Percentiles rank a stretch among this genome's conserved stretches.
Evolutionary conservation across 2,329 filamentous ascomycete species (phyloP).

Genomic region (Diaporthe helianthi): DNA sequence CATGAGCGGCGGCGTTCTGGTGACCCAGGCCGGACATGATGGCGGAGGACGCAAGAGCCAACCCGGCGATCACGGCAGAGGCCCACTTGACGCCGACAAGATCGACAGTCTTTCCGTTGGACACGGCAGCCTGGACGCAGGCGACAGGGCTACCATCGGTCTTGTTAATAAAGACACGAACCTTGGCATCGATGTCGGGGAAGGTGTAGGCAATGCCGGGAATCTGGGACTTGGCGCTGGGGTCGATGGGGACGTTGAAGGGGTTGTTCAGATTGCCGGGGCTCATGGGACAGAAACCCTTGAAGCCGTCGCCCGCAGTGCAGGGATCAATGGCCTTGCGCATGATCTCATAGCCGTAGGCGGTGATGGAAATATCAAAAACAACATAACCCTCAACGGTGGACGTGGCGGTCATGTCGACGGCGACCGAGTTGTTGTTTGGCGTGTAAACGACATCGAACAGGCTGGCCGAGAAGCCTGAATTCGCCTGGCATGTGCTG

Average conservation of each 20-base stretch:
- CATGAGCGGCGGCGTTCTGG: constrained; percentile 85
- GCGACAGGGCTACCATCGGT: constrained; percentile 66
- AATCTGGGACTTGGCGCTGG: constrained; percentile 64
- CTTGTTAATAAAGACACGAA: constrained; percentile 76
- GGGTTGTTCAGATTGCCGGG: constrained; percentile 62
- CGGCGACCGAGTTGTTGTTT: constrained; percentile 66
- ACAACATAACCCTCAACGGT: constrained; percentile 76
- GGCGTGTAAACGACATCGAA: constrained; percentile 79
- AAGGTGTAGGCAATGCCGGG: constrained; percentile 82
- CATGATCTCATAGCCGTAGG: constrained; percentile 75
- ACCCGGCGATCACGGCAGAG: constrained; percentile 77
- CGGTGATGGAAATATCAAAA: constrained; percentile 72
- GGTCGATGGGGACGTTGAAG: constrained; percentile 67
- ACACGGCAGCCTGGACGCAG: constrained; percentile 81
- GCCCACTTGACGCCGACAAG: constrained; percentile 82
- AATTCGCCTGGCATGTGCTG: constrained; percentile 77
- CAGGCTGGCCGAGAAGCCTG: constrained; percentile 78
- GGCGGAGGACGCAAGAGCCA: constrained; percentile 79
- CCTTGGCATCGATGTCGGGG: constrained; percentile 81
- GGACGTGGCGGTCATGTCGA: constrained; percentile 77
- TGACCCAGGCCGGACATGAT: constrained; percentile 83
- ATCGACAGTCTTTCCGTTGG: constrained; percentile 84
- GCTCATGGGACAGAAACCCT: constrained; percentile 82
- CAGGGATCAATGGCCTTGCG: constrained; percentile 74
- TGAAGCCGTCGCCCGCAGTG: constrained; percentile 55